Evolutionary conservation across 192 early-diverging fungal species (phyloP), one percentile per base, ranked within the genome.

Genomic region (Coemansia sp.): DNA sequence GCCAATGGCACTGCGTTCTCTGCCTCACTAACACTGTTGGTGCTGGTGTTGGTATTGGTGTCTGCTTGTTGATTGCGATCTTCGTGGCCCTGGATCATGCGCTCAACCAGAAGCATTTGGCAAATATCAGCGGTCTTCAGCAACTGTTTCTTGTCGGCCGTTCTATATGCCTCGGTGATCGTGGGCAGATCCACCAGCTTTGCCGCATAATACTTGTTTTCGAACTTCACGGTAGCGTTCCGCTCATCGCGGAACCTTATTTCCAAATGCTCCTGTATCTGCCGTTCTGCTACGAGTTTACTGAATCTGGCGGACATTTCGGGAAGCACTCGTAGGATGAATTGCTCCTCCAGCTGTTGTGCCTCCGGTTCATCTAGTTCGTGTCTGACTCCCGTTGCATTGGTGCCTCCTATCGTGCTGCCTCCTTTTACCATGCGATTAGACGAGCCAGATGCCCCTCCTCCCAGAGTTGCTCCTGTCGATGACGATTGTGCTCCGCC

Each of bases 101-200:
- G 69, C 43, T 80, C 73, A 4, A 81, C 39, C 6, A 71, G 12
- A 40, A 81, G 54, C 73, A 81, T 81, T 61, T 81, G 78, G 60
- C 78, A 81, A 16, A 81, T 57, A 56, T 81, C 78, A 6, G 78
- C 78, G 0, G 73, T 81, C 62, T 81, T 81, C 19, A 76, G 61
- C 64, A 81, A 13, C 43, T 81, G 78, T 54, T 76, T 81, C 41
- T 67, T 72, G 43, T 81, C 78, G 6, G 69, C 41, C 12, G 78
- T 81, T 7, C 73, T 36, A 18, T 81, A 76, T 36, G 78, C 56
- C 36, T 81, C 78, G 9, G 71, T 76, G 3, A 81, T 67, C 0
- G 78, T 81, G 15, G 78, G 78, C 70, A 81, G 15, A 54, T 81
- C 78, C 16, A 81, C 73, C 39, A 81, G 62, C 42, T n/a, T 55